Conservation (phyloP, 1,284 basidiomycete species). For the Chondrostereum purpureum region DNA sequence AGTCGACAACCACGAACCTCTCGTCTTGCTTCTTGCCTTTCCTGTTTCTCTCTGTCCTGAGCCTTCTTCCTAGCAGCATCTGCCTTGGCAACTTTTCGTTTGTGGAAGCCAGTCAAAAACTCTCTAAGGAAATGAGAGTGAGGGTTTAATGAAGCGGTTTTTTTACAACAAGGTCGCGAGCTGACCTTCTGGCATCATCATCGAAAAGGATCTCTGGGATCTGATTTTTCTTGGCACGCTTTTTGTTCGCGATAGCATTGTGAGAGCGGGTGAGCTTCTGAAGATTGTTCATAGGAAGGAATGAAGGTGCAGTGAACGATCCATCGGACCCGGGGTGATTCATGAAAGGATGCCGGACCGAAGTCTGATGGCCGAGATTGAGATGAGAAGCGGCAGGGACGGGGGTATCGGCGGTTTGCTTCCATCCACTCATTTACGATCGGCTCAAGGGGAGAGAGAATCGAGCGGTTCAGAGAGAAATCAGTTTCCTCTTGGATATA, state of each 20-base stretch:
- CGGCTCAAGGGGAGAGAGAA: not conserved
- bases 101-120: slow-evolving; percentile 82
- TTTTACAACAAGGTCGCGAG: slow-evolving; percentile 12
- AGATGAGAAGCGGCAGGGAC: slow-evolving; percentile 1
- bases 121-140: slow-evolving; percentile 41
- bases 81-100: slow-evolving; percentile 73
- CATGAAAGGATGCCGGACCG: no score
- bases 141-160: slow-evolving; percentile 8
- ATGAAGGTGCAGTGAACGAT: slow-evolving; percentile 12
- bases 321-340: no score
- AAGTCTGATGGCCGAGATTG: no score
- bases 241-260: slow-evolving; percentile 55
- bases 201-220: slow-evolving; percentile 72
- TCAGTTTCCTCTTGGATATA: not conserved
- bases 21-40: slow-evolving; percentile 57
- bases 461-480: not conserved
- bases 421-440: not conserved
- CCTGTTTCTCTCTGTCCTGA: slow-evolving; percentile 59
- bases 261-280: slow-evolving; percentile 54
- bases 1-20: slow-evolving; percentile 42
- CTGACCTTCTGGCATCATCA: slow-evolving; percentile 65
- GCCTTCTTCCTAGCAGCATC: slow-evolving; percentile 66
- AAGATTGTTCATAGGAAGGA: slow-evolving; percentile 41
- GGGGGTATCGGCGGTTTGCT: no score
- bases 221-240: slow-evolving; percentile 47